These are phyloP conservation scores for Yarrowia yakushimensis DNA, from an alignment of 805 yeast genomes.

Conservation along the genomic window DNA sequence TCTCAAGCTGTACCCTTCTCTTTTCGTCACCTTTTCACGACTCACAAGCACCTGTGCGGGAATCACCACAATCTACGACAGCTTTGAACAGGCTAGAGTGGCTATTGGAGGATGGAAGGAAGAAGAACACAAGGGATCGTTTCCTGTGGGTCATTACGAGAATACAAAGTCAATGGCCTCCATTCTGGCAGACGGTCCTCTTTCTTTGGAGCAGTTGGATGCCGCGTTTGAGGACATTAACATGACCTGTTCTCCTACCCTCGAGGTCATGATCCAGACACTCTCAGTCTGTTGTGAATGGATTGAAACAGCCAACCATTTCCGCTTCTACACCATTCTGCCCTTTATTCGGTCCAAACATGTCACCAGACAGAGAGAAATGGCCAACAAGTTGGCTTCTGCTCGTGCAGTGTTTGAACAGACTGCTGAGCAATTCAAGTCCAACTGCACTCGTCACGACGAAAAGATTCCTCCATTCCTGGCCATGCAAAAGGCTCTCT, in stretches of 20 bases:
- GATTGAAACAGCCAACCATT: conserved; percentile 5
- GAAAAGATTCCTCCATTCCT: background rate
- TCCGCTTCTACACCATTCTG: conserved; percentile 4
- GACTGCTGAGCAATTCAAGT: background rate
- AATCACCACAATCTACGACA: conserved; percentile 9
- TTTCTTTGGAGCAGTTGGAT: background rate
- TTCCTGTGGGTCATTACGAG: background rate
- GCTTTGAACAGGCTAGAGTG: background rate
- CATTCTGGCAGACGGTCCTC: background rate
- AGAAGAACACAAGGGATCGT: background rate
- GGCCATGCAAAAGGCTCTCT: conserved; percentile 12
- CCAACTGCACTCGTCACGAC: background rate
- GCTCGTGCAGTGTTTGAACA: background rate
- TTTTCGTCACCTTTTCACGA: conserved; percentile 3
- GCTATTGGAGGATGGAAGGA: background rate
- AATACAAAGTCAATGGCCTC: background rate
- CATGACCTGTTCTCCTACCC: background rate
- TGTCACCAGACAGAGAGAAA: background rate
- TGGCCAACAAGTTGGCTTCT: background rate
- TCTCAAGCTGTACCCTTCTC: background rate
- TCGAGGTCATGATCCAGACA: background rate
- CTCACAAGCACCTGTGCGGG: conserved; percentile 2
- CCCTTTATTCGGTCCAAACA: background rate
- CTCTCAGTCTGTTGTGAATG: background rate
- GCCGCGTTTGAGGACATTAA: background rate